phyloP scores from a whole-genome alignment of 73 alveolate genomes.

The Tetrahymena thermophila region DNA sequence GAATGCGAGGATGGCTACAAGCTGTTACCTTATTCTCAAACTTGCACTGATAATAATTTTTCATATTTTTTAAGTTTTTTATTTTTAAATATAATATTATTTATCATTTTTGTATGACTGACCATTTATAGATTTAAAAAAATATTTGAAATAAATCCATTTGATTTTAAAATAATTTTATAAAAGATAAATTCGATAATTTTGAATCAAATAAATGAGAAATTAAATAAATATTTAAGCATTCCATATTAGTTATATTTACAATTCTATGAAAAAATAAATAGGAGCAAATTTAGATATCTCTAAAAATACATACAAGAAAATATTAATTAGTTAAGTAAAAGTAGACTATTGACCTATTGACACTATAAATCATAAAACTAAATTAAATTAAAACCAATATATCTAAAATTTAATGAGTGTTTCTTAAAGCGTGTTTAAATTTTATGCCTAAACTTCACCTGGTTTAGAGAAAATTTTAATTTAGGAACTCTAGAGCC shows the following conservation, averaged over 20 bases:
- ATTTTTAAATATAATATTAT: not conserved
- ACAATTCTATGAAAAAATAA: no score
- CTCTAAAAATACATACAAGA: not conserved
- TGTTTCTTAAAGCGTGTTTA: not conserved
- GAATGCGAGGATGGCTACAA: not conserved
- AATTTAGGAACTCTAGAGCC: not conserved
- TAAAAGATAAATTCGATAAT: no score
- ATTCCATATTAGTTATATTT: no score
- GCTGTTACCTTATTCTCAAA: not conserved
- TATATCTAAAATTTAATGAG: not conserved
- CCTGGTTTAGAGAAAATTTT: not conserved
- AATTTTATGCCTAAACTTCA: not conserved
- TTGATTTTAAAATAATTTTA: no score
- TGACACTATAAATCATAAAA: no score
- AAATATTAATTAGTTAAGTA: no score
- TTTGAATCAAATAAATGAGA: no score
- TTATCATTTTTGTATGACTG: not conserved
- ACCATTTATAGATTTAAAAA: no score
- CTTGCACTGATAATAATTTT: not conserved
- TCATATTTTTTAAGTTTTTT: not conserved
- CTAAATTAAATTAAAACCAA: not conserved
- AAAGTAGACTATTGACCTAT: not conserved
- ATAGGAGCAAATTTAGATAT: not conserved
- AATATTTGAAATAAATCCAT: no score
- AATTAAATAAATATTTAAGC: no score